Percentiles rank a stretch among this genome's conserved stretches.
Evolutionary conservation across 495 filamentous ascomycete species (phyloP).

Genomic region (Wilcoxina mikolae): DNA sequence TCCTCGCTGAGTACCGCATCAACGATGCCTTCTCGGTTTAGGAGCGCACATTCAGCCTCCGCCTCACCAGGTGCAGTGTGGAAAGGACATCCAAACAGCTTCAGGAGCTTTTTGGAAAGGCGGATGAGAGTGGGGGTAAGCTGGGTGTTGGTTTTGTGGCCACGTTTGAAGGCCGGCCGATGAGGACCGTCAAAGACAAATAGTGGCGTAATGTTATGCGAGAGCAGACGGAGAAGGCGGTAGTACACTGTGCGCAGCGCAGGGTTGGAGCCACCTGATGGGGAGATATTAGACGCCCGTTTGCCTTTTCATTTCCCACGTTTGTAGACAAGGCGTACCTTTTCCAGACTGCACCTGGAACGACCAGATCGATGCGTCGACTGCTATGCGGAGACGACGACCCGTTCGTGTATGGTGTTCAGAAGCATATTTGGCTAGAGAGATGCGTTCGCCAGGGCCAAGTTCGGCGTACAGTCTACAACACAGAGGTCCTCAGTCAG

Average conservation of each 20-base stretch:
- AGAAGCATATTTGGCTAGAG: conserved; percentile 69
- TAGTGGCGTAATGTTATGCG: conserved; percentile 67
- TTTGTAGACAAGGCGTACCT: conserved; percentile 32
- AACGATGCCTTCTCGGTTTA: conserved; percentile 72
- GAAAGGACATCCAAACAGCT: conserved; percentile 67
- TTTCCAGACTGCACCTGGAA: conserved; percentile 79
- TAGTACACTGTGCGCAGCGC: conserved; percentile 88
- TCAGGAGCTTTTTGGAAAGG: conserved; percentile 61
- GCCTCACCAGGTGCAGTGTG: conserved; percentile 91
- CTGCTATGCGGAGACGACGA: conserved; percentile 69
- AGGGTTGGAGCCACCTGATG: conserved; percentile 65
- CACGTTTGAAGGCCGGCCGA: conserved; percentile 82
- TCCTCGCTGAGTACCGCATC: conserved; percentile 96
- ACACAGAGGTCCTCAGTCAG: not conserved
- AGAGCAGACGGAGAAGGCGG: conserved; percentile 68
- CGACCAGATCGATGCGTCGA: conserved; percentile 95
- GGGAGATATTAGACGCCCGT: conserved; percentile 3
- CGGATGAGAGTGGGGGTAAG: conserved; percentile 38
- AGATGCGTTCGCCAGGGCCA: conserved; percentile 39
- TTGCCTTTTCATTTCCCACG: not conserved
- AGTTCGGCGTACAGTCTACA: conserved; percentile 6
- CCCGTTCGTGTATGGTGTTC: conserved; percentile 53
- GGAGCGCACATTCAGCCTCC: conserved; percentile 83
- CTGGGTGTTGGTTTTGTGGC: conserved; percentile 43
- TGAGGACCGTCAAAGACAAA: conserved; percentile 92